Evolutionary conservation across 1,284 basidiomycete genomes (phyloP).

Genomic region (Melampsora larici-populina): DNA sequence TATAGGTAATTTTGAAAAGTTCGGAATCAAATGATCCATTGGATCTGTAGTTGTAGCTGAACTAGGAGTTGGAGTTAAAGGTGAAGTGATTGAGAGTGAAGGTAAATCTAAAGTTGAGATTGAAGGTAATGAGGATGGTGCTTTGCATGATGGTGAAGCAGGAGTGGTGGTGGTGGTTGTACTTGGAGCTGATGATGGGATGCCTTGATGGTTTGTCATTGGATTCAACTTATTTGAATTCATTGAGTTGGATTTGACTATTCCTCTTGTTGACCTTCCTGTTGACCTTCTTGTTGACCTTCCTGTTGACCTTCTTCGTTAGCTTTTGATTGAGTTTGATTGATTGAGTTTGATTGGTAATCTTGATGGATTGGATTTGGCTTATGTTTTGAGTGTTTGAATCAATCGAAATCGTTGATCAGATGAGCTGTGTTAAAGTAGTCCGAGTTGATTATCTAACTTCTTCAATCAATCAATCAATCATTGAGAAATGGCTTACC

Average conservation of each 20-base stretch:
- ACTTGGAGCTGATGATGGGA: neutral
- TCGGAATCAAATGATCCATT: neutral
- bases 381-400: too few species aligned
- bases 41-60: neutral
- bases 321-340: too few species aligned
- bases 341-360: too few species aligned
- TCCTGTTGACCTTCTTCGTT: neutral
- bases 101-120: slow-evolving; percentile 9
- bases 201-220: slow-evolving; percentile 3
- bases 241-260: too few species aligned
- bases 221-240: neutral
- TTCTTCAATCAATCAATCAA: too few species aligned
- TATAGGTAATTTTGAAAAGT: neutral
- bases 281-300: neutral
- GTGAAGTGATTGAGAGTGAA: slow-evolving; percentile 18
- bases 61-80: neutral
- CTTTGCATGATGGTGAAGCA: neutral
- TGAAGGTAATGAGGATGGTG: neutral
- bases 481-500: too few species aligned
- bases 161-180: too few species aligned
- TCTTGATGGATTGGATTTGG: too few species aligned
- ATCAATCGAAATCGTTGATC: too few species aligned
- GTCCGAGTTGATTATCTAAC: too few species aligned
- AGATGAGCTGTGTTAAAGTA: too few species aligned
- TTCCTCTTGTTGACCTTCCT: too few species aligned